A percentile compares a stretch with the other conserved stretches of the same genome.
These are phyloP conservation scores for Suillus alpinus DNA, from an alignment of 768 basidiomycete genomes.

Conservation along the genomic window DNA sequence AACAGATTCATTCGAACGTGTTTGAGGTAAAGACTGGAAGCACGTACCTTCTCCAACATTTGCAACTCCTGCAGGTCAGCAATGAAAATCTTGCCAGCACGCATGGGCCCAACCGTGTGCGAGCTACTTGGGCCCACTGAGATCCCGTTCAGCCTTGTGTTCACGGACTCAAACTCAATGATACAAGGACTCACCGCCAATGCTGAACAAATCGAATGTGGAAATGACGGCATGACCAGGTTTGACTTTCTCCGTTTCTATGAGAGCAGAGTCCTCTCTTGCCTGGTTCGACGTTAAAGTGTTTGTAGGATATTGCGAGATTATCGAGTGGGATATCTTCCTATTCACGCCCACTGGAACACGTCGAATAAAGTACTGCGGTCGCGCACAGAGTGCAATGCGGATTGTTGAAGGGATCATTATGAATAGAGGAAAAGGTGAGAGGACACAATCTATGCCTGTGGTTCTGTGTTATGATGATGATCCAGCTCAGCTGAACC, in stretches of 20 bases:
- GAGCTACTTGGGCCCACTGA: conserved; percentile 60
- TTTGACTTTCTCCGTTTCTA: conserved; percentile 21
- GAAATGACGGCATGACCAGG: conserved; percentile 90
- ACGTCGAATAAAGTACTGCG: neutral
- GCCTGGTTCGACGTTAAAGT: neutral
- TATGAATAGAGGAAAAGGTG: neutral
- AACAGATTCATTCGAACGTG: conserved; percentile 1
- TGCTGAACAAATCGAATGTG: conserved; percentile 89
- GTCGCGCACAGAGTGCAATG: conserved; percentile 4
- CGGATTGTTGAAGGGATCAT: conserved; percentile 12
- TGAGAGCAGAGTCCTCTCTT: conserved; percentile 6
- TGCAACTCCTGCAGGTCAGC: conserved; percentile 65
- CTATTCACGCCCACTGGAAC: conserved; percentile 11
- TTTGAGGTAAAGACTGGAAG: conserved; percentile 1
- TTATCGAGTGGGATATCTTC: conserved; percentile 13
- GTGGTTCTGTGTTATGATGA: neutral
- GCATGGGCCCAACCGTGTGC: conserved; percentile 83
- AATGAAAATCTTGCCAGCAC: conserved; percentile 88
- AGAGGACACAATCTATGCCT: neutral
- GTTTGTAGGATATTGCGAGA: conserved; percentile 6
- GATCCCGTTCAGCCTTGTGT: neutral
- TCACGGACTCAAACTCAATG: neutral
- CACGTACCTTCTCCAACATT: conserved; percentile 63
- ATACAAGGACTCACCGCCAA: conserved; percentile 59
- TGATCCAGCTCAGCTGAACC: neutral